Percentiles rank a stretch among this genome's conserved stretches.
phyloP scores from a whole-genome alignment of 1,284 basidiomycete species.

The Sporisorium iseilematis-ciliati region DNA sequence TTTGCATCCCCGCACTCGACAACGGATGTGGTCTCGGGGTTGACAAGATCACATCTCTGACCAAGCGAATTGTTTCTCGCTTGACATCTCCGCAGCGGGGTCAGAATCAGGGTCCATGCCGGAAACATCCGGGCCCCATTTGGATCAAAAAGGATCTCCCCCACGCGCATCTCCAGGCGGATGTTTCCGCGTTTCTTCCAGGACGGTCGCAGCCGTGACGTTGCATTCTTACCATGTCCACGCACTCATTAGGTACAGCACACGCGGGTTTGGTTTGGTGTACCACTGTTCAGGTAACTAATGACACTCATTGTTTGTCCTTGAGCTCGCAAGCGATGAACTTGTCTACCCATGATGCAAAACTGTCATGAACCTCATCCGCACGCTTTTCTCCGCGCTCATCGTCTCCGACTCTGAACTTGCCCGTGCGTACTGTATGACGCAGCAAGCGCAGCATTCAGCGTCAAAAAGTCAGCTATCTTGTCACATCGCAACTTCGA shows the following conservation, averaged over 20 bases:
- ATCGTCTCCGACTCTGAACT: slow-evolving; percentile 36
- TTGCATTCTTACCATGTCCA: neutral
- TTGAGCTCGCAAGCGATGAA: slow-evolving; percentile 29
- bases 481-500: neutral
- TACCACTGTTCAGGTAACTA: neutral
- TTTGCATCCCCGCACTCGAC: too few relatives aligned
- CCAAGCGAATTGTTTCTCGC: neutral
- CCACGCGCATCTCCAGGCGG: slow-evolving; percentile 2
- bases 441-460: neutral
- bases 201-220: neutral
- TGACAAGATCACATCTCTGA: too few relatives aligned
- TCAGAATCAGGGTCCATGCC: slow-evolving; percentile 15
- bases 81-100: slow-evolving; percentile 7
- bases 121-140: slow-evolving; percentile 18
- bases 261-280: neutral
- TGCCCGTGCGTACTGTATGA: slow-evolving; percentile 39
- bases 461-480: neutral
- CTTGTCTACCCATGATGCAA: slow-evolving; percentile 38
- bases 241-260: neutral
- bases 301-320: neutral
- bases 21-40: too few relatives aligned
- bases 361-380: slow-evolving; percentile 27
- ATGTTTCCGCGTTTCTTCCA: slow-evolving; percentile 17
- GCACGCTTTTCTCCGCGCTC: slow-evolving; percentile 21
- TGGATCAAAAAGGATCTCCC: neutral